Base-by-base conservation (phyloP, 2,329 filamentous ascomycete genomes). In the Calonectria honghensis region DNA sequence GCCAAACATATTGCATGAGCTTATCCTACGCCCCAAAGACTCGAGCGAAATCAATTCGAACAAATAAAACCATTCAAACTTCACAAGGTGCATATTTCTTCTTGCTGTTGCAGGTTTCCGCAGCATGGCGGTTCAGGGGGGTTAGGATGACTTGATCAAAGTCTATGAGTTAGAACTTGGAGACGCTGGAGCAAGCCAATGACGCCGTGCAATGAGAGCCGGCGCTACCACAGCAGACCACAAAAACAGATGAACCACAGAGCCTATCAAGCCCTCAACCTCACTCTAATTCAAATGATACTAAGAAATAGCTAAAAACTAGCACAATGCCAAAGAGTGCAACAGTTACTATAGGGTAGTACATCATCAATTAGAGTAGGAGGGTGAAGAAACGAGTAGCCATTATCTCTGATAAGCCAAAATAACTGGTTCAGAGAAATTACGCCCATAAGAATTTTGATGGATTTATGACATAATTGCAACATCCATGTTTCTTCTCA, bases 111-210 rank as follows among this genome's bases (percentile, higher is more conserved):
- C 24, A 2, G 0, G 96, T 98, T 6, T 97, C 97, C 1, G 99
- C 94, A 10, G 97, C 96, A 85, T 99, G 97, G n/a, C 97, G 90
- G 85, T 99, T 99, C 70, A 99, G 88, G 4, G 96, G 98, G 77
- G 95, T 98, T 57, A 99, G 89, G 0, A 96, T 98, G 41, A 99
- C 96, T 88, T 99, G 97, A 84, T 99, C 97, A 83, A 99, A 99
- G 85, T 99, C 97, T 79, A 99, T 92, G 48, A 99, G 90, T 1
- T 97, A 93, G 70, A 99, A 90, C 79, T 92, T 93, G n/a, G 94
- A 93, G 54, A 98, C 95, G 39, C 97, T 97, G 0, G 96, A 98
- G 37, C 97, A 93, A 6, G 95, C 94, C 37, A 99, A 91, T 4
- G 97, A 93, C 1, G 96, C 93, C 6, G 94, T 91, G 76, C 95